phyloP scores from a whole-genome alignment of 2,329 filamentous ascomycete species.

The Nothophaeocryptopus gaeumannii region DNA sequence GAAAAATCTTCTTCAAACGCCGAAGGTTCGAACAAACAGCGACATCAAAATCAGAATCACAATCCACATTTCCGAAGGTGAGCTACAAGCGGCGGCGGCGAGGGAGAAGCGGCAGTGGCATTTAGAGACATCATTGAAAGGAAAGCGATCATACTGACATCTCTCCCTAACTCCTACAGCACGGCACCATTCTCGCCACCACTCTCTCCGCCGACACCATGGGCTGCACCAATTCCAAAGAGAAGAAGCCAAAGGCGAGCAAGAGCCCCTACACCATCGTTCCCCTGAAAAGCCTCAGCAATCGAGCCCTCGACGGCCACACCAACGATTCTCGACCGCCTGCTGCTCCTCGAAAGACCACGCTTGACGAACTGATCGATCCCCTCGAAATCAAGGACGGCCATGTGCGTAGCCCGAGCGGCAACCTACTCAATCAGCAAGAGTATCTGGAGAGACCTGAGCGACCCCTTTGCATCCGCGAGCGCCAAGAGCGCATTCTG shows the following conservation, averaged over 20 bases:
- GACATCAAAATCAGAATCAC: no score
- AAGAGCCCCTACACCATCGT: not conserved
- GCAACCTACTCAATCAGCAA: constrained; percentile 28
- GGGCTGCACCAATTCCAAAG: not conserved
- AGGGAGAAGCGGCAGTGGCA: no score
- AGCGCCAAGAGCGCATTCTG: constrained; percentile 37
- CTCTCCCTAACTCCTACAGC: no score
- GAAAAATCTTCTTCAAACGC: no score
- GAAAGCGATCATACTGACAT: no score
- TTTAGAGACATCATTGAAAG: no score
- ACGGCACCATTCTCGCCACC: not conserved
- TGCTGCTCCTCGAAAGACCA: constrained; percentile 16
- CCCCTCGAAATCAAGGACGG: constrained; percentile 24
- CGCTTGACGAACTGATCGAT: constrained; percentile 31
- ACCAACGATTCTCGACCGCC: constrained; percentile 26
- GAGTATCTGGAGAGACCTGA: constrained; percentile 27
- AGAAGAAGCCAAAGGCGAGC: no score
- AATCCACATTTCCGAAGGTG: no score
- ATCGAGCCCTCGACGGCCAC: constrained; percentile 19
- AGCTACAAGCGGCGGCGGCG: no score
- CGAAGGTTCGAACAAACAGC: no score
- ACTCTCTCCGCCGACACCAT: not conserved
- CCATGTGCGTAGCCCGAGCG: constrained; percentile 33
- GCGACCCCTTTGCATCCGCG: constrained; percentile 35
- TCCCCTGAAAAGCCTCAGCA: not conserved